A percentile compares a stretch with the other conserved stretches of the same genome.
Evolutionary conservation across 2,329 filamentous ascomycete species (phyloP).

Genomic region (Chlorencoelia australis): DNA sequence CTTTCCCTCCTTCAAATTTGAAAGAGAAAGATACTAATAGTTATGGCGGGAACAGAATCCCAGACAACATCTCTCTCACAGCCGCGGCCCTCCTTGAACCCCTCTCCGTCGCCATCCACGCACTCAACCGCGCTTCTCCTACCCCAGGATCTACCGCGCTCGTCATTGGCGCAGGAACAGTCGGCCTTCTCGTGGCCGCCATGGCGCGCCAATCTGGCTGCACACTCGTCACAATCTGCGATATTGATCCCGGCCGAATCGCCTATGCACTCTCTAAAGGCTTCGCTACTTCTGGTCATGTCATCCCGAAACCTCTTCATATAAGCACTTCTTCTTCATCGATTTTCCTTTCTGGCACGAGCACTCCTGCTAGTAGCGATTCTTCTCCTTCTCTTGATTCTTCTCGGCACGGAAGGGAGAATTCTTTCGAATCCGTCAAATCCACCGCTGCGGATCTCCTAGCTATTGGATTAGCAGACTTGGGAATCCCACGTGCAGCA

Average conservation of each 20-base stretch:
- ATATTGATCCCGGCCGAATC: conserved; percentile 49
- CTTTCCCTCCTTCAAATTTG: too few relatives aligned
- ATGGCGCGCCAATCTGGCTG: conserved; percentile 53
- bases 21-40: not conserved
- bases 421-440: conserved; percentile 34
- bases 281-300: conserved; percentile 50
- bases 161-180: conserved; percentile 55
- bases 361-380: conserved; percentile 32
- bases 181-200: conserved; percentile 52
- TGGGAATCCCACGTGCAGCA: conserved; percentile 30
- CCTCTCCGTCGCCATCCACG: conserved; percentile 51
- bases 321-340: conserved; percentile 36
- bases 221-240: conserved; percentile 47
- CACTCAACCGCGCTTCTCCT: conserved; percentile 44
- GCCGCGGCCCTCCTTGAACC: conserved; percentile 52
- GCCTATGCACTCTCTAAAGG: conserved; percentile 47
- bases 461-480: conserved; percentile 38
- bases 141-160: conserved; percentile 45
- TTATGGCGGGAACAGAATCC: conserved; percentile 34
- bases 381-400: not conserved
- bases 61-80: conserved; percentile 47
- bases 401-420: conserved; percentile 18
- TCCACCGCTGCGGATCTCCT: conserved; percentile 34
- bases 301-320: conserved; percentile 38
- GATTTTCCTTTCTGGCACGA: conserved; percentile 33